These are phyloP conservation scores for Calocybe gambosa DNA, from an alignment of 1,284 basidiomycete species.

Conservation along the genomic window DNA sequence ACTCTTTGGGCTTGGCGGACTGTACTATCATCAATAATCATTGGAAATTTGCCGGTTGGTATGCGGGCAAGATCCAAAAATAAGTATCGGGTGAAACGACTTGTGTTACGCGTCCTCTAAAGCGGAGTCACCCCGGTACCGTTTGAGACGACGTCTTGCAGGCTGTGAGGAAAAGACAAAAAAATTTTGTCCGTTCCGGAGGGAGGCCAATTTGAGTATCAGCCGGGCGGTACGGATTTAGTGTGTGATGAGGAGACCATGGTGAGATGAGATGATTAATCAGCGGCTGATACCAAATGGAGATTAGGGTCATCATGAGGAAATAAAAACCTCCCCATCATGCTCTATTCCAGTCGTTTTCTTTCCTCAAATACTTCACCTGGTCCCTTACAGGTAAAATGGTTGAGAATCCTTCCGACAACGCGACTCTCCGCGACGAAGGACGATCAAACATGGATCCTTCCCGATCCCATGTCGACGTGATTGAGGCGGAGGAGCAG, in stretches of 20 bases:
- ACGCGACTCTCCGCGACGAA: constrained; percentile 24
- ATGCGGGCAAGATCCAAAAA: too few relatives aligned
- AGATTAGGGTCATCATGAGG: constrained; percentile 1
- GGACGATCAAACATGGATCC: constrained; percentile 5
- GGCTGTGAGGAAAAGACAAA: not conserved
- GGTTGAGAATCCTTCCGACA: constrained; percentile 26
- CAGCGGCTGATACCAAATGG: constrained; percentile 11
- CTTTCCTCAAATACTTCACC: not conserved
- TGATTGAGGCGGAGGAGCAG: constrained; percentile 40
- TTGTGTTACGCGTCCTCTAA: too few relatives aligned
- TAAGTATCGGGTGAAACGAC: too few relatives aligned
- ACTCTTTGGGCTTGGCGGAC: too few relatives aligned
- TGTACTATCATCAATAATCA: too few relatives aligned
- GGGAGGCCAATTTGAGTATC: not conserved
- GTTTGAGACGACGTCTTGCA: not conserved
- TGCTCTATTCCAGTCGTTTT: not conserved
- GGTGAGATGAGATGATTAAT: constrained; percentile 7
- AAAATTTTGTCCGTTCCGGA: not conserved
- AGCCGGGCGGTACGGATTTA: constrained; percentile 9
- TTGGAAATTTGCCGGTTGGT: too few relatives aligned
- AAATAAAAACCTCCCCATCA: constrained; percentile 2
- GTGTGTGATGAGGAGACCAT: not conserved
- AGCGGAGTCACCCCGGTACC: too few relatives aligned
- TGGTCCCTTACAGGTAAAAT: constrained; percentile 14
- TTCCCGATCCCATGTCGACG: constrained; percentile 29